These are phyloP conservation scores for Oryza longistaminata DNA, from an alignment of 176 grass and related monocot species.

Conservation along the genomic window DNA sequence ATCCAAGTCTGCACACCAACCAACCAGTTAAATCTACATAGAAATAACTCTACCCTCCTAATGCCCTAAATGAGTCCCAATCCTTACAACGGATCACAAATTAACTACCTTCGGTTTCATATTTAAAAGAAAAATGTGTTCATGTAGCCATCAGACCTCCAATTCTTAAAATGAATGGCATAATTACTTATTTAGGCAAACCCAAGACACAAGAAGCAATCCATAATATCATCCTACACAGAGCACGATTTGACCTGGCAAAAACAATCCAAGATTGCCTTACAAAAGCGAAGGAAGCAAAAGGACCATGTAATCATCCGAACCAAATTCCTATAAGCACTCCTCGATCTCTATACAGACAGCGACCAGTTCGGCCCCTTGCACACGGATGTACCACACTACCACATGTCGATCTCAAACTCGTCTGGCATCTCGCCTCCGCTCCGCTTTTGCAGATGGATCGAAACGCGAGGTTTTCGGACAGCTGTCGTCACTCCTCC, in stretches of 20 bases:
- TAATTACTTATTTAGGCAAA: background rate
- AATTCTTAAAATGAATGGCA: background rate
- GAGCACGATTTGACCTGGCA: background rate
- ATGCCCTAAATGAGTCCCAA: background rate
- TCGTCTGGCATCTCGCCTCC: background rate
- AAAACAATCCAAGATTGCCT: background rate
- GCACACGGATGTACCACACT: background rate
- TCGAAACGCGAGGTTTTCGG: background rate
- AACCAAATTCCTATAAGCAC: background rate
- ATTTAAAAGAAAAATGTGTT: background rate
- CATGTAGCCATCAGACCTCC: background rate
- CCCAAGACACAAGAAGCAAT: background rate
- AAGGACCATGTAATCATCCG: background rate
- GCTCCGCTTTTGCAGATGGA: background rate
- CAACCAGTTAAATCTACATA: background rate
- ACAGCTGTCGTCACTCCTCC: background rate
- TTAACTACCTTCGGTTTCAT: background rate
- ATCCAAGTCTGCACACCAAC: background rate
- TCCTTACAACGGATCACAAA: background rate
- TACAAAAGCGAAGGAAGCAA: background rate
- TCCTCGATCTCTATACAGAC: background rate
- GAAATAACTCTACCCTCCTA: background rate
- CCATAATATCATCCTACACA: background rate
- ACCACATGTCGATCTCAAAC: background rate
- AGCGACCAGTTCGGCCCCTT: constrained; percentile 20